Evolutionary conservation across 2,329 filamentous ascomycete species (phyloP), one percentile per base, ranked within the genome.

Genomic region (Alternaria brassicicola): DNA sequence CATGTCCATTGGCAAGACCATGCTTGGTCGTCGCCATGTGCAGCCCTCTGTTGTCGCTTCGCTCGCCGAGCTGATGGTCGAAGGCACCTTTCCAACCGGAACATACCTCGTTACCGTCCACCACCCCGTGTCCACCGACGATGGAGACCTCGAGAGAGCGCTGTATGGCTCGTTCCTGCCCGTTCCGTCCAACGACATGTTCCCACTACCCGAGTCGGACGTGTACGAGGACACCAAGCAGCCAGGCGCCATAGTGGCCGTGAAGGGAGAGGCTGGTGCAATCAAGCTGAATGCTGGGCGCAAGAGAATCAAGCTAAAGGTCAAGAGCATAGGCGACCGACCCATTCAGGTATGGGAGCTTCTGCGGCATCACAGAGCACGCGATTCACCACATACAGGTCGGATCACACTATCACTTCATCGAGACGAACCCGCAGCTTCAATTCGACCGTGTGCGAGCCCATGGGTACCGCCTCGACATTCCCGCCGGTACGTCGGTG

Each of bases 81-180:
- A 98, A 79, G 94, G 94, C 59, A 98, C 93, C 2, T 98, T 98
- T 74, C 89, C 88, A 26, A 89, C 86, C 6, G 94, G 94, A 53
- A 97, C 93, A 2, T 97, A 97, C 74, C 88, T 98, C 38, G 93
- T 98, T 33, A 98, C 94, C 0, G 92, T 98, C 17, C 92, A 97
- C 79, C 88, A 96, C 74, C 94, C 94, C 25, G 90, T 98, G 77
- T 87, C 88, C 65, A 89, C 88, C 59, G 89, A 97, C 64, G 90
- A 97, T 74, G 94, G 93, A 5, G 88, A 97, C 77, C 82, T 97
- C 31, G 87, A 86, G n/a, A 89, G 88, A 70, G 94, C 94, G 1
- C 82, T 98, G 3, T 98, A 97, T 76, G 93, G 93, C 25, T 94
- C 90, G 62, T 97, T 98, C 76, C 81, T 98, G 41, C 94, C 94